Evolutionary conservation across 2,329 filamentous ascomycete species (phyloP), one percentile per base, ranked within the genome.

Genomic region (Pleomassaria siparia): DNA sequence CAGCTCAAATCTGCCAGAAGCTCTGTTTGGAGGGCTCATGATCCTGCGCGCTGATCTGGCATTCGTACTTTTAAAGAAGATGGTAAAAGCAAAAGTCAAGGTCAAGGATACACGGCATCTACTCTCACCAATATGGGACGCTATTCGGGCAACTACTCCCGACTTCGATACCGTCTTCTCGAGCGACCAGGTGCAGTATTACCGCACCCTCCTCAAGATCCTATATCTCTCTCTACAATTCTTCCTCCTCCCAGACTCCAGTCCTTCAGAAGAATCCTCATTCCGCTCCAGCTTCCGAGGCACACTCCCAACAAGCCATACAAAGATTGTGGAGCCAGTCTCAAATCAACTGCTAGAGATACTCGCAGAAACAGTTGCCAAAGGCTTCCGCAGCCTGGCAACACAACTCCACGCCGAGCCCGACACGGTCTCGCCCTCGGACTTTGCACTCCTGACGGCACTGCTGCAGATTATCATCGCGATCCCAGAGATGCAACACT

Each of bases 371-470:
- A 82, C 94, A 10, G 87, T 97, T 22, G 88, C 86, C 0, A 84
- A 84, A 57, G 91, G 90, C 2, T 92, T 99, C 75, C 85, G 87
- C 32, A 84, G 87, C 18, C 78, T 96, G 18, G 90, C 91, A 26
- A 84, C 84, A 12, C 83, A 91, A 44, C 82, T 97, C 12, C 94
- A 99, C 64, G 87, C 94, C 26, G 78, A 86, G 24, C 80, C 86
- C 3, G 68, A 76, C 1, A 78, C 81, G 15, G 82, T 85, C 43
- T 79, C 80, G 1, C 88, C 91, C 0, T 87, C 88, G 47, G 94
- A 99, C 65, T 84, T 99, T 55, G 87, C 86, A 2, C 83, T 97
- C 33, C 74, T 99, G 36, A 96, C 90, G 10, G 91, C 89, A 3
- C 87, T 97, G 36, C 75, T 97, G 29, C 91, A 96, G 70, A 88